A percentile compares a stretch with the other conserved stretches of the same genome.
These are phyloP conservation scores for Verticillium longisporum DNA, from an alignment of 2,329 filamentous ascomycete species.

Conservation along the genomic window DNA sequence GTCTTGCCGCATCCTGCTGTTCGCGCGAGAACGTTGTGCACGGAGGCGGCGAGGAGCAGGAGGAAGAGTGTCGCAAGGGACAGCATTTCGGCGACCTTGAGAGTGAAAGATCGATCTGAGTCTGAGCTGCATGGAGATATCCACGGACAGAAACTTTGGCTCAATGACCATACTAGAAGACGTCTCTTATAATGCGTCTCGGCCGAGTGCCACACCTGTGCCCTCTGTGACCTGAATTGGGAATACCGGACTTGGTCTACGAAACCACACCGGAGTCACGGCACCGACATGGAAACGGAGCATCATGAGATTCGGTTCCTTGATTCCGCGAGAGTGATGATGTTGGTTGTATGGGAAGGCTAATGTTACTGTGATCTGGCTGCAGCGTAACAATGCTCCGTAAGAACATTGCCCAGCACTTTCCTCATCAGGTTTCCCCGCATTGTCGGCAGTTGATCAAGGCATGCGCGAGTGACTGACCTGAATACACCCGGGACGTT, in stretches of 20 bases:
- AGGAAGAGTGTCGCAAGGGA: background rate
- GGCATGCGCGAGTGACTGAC: background rate
- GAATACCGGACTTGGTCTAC: background rate
- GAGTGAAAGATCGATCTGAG: background rate
- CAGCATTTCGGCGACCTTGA: background rate
- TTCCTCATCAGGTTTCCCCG: background rate
- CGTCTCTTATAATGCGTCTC: too few species aligned
- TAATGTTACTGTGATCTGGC: background rate
- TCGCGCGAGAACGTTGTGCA: conserved; percentile 1
- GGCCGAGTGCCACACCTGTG: too few species aligned
- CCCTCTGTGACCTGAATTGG: background rate
- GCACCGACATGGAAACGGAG: background rate
- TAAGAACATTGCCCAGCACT: background rate
- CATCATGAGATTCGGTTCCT: background rate
- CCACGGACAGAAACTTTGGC: too few species aligned
- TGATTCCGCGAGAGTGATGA: background rate
- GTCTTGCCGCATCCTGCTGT: conserved; percentile 26
- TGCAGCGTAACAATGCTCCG: background rate
- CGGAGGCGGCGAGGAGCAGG: background rate
- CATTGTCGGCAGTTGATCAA: background rate
- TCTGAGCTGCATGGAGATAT: too few species aligned
- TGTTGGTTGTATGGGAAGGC: background rate
- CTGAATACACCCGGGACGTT: background rate
- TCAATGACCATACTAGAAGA: too few species aligned
- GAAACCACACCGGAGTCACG: background rate